These are phyloP conservation scores for Eleusine coracana DNA, from an alignment of 176 grass and related monocot genomes.

Conservation along the genomic window DNA sequence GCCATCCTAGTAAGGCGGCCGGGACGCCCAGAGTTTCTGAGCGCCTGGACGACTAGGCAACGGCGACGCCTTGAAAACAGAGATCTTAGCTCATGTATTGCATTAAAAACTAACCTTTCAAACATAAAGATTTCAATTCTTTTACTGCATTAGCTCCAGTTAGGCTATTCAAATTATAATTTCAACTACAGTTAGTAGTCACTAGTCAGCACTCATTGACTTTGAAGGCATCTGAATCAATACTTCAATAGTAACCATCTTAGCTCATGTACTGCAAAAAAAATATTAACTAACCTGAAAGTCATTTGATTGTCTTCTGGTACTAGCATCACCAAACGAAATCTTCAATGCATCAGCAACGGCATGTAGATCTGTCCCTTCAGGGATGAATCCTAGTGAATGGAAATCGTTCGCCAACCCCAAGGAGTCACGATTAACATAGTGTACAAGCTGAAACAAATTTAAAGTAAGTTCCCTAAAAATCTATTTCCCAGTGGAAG, in stretches of 20 bases:
- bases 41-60: no score
- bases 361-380: conserved; percentile 81
- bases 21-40: no score
- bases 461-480: conserved; percentile 26
- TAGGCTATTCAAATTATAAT: background rate
- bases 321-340: conserved; percentile 69
- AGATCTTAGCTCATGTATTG: no score
- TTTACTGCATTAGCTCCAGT: background rate
- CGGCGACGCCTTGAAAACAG: no score
- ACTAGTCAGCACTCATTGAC: background rate
- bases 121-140: background rate
- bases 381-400: conserved; percentile 94
- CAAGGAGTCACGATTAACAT: conserved; percentile 85
- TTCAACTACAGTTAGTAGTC: conserved; percentile 2
- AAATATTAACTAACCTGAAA: conserved; percentile 74
- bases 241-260: conserved; percentile 14
- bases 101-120: no score
- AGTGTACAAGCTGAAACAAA: conserved; percentile 85
- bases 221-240: background rate
- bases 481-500: conserved; percentile 6
- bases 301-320: conserved; percentile 77
- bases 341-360: conserved; percentile 63
- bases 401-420: conserved; percentile 92
- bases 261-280: conserved; percentile 4
- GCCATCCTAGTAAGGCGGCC: no score